These are phyloP conservation scores for Usnea hakonensis DNA, from an alignment of 495 filamentous ascomycete genomes.

Conservation along the genomic window DNA sequence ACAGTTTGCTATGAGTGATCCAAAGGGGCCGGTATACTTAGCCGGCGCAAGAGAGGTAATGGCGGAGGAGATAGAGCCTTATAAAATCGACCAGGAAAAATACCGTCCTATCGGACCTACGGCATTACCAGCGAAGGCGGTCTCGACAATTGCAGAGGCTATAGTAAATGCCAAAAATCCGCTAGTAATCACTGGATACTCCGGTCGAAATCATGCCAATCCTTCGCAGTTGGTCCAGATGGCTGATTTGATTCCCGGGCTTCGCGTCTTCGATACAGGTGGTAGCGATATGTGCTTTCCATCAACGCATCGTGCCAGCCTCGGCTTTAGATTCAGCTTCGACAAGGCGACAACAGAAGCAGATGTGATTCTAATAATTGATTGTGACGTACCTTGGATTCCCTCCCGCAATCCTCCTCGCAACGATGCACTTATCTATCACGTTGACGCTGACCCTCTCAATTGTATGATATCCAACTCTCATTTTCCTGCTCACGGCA, in stretches of 20 bases:
- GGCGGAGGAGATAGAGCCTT: slow-evolving; percentile 66
- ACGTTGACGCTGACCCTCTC: not conserved
- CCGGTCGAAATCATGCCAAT: not conserved
- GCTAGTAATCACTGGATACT: not conserved
- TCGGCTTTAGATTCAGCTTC: not conserved
- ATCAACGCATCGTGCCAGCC: not conserved
- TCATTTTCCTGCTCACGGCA: too few relatives aligned
- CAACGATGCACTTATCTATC: not conserved
- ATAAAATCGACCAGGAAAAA: not conserved
- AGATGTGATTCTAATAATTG: not conserved
- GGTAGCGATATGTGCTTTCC: not conserved
- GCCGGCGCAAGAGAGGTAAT: slow-evolving; percentile 79
- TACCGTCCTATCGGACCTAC: not conserved
- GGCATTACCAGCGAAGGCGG: not conserved
- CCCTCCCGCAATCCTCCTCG: not conserved
- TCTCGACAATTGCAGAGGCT: not conserved
- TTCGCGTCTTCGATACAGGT: too few relatives aligned
- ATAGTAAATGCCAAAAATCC: not conserved
- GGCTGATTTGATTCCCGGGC: too few relatives aligned
- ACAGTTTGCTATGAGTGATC: slow-evolving; percentile 75
- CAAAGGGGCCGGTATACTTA: slow-evolving; percentile 81
- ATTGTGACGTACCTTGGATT: slow-evolving; percentile 1
- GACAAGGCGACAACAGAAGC: not conserved
- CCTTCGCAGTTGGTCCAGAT: not conserved
- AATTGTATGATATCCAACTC: not conserved